These are phyloP conservation scores for Peronospora belbahrii DNA, from an alignment of 352 stramenopile species.

Conservation along the genomic window DNA sequence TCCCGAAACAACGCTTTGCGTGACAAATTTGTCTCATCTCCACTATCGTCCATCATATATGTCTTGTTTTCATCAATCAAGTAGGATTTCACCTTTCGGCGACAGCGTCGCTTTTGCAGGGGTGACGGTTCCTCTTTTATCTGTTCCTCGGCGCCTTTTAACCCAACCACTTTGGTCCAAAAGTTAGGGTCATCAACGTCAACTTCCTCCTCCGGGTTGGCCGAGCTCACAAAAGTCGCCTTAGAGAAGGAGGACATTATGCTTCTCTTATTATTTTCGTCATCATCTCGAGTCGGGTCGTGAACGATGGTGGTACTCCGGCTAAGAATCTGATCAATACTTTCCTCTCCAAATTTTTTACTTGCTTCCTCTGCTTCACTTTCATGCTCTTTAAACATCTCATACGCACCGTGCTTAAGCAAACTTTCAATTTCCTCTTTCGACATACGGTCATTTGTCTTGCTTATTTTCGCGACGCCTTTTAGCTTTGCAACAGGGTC, in stretches of 20 bases:
- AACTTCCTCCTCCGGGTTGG: slow-evolving; percentile 80
- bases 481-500: slow-evolving; percentile 40
- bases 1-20: slow-evolving; percentile 22
- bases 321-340: slow-evolving; percentile 97
- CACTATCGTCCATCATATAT: slow-evolving; percentile 38
- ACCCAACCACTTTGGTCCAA: slow-evolving; percentile 90
- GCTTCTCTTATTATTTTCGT: slow-evolving; percentile 54
- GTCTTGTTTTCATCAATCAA: slow-evolving; percentile 35
- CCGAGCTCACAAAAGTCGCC: slow-evolving; percentile 87
- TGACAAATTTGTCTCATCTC: slow-evolving; percentile 28
- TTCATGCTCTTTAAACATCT: slow-evolving; percentile 91
- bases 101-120: slow-evolving; percentile 63
- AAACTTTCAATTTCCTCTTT: slow-evolving; percentile 90
- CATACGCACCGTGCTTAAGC: slow-evolving; percentile 90
- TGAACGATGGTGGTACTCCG: slow-evolving; percentile 85
- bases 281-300: slow-evolving; percentile 52
- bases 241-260: slow-evolving; percentile 89
- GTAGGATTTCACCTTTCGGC: slow-evolving; percentile 70
- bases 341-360: slow-evolving; percentile 95
- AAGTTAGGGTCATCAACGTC: slow-evolving; percentile 92
- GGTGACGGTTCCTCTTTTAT: slow-evolving; percentile 61
- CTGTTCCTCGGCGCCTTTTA: slow-evolving; percentile 62
- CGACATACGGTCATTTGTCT: slow-evolving; percentile 51
- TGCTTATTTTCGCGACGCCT: slow-evolving; percentile 22
- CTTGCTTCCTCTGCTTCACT: slow-evolving; percentile 86